Conservation (phyloP, 345 rosid genomes). For the Eucalyptus camaldulensis region DNA sequence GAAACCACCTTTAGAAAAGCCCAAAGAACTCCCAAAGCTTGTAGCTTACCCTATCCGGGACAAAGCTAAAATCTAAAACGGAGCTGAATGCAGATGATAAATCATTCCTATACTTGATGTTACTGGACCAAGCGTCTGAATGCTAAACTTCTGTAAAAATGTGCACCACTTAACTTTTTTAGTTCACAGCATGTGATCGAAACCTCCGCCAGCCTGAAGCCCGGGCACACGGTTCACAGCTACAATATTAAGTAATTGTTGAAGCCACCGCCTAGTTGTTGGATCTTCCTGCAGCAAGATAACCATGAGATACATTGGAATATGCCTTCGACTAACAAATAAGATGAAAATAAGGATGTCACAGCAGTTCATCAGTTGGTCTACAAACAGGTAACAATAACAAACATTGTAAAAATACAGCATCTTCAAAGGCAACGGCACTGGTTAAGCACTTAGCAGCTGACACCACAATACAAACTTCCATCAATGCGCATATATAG, state of each 20-base stretch:
- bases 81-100: not conserved
- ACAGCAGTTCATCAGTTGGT: not conserved
- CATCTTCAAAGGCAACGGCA: not conserved
- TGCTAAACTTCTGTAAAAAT: not conserved
- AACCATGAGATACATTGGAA: not conserved
- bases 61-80: not conserved
- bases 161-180: not conserved
- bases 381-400: not conserved
- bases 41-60: not conserved
- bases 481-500: not conserved
- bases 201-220: conserved; percentile 65
- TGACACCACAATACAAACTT: not conserved
- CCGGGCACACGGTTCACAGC: conserved; percentile 57
- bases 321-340: not conserved
- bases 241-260: conserved; percentile 83
- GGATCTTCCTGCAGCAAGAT: conserved; percentile 64
- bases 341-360: not conserved
- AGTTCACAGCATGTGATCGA: conserved; percentile 79
- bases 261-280: conserved; percentile 92
- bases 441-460: not conserved
- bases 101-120: not conserved
- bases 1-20: not conserved
- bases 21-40: not conserved
- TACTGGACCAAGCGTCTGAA: not conserved
- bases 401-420: not conserved